Conservation (phyloP, 495 filamentous ascomycete genomes). For the Umbilicaria muhlenbergii region DNA sequence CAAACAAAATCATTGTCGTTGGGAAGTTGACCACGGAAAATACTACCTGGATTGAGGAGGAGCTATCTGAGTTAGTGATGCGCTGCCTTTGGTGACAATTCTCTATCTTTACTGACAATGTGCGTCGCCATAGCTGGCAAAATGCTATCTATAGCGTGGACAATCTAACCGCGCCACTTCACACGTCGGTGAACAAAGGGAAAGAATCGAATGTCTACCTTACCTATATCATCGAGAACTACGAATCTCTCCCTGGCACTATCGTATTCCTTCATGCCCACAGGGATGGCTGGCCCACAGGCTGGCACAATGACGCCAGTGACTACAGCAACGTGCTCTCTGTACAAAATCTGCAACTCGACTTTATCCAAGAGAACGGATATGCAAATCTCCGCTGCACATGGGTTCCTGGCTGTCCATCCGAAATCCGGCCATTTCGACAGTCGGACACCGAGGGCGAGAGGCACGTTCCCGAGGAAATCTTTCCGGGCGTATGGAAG, state of each 20-base stretch:
- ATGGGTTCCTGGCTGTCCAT: conserved; percentile 28
- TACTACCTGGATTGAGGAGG: conserved; percentile 25
- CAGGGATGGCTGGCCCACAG: conserved; percentile 19
- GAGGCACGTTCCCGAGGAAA: too few relatives aligned
- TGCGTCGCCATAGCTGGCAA: conserved; percentile 21
- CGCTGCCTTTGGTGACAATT: conserved; percentile 18
- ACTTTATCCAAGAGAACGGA: conserved; percentile 27
- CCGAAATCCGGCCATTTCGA: conserved; percentile 24
- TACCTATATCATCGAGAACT: conserved; percentile 35
- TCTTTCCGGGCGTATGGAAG: too few relatives aligned
- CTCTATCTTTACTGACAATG: not conserved
- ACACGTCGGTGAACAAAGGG: conserved; percentile 29
- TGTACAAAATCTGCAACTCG: conserved; percentile 23
- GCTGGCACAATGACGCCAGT: conserved; percentile 29
- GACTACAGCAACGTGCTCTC: conserved; percentile 17
- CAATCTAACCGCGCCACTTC: conserved; percentile 28
- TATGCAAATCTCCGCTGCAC: conserved; percentile 36
- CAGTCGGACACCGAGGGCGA: conserved; percentile 8
- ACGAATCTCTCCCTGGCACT: conserved; percentile 27
- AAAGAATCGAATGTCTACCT: conserved; percentile 33
- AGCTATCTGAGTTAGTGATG: conserved; percentile 23
- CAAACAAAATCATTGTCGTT: conserved; percentile 24
- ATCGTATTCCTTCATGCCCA: conserved; percentile 36
- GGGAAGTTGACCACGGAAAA: conserved; percentile 23
- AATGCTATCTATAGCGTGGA: conserved; percentile 44